Evolutionary conservation across 331 rosid genomes (phyloP).

Genomic region (Quercus lobata): DNA sequence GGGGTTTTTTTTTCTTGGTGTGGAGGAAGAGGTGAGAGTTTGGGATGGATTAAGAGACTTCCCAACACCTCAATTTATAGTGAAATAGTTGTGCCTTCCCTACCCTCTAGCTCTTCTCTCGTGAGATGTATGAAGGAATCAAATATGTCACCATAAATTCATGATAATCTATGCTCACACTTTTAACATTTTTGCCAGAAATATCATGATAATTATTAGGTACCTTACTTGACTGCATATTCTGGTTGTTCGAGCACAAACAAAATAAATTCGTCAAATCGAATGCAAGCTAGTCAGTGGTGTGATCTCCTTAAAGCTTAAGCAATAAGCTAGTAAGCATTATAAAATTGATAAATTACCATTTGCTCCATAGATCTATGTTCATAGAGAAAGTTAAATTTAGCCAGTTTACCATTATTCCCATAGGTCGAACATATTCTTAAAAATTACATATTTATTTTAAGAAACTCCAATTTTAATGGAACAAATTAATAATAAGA

Average conservation of each 20-base stretch:
- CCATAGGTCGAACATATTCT: neutral
- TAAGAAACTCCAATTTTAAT: neutral
- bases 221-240: neutral
- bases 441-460: neutral
- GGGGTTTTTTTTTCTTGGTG: too few species aligned
- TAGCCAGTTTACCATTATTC: too few species aligned
- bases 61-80: conserved; percentile 21
- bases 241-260: neutral
- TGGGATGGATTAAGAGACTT: neutral
- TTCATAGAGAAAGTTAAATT: too few species aligned
- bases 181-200: neutral
- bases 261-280: neutral
- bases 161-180: neutral
- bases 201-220: neutral
- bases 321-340: neutral
- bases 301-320: neutral
- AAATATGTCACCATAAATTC: neutral
- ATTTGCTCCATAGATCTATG: too few species aligned
- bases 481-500: neutral
- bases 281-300: neutral
- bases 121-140: neutral
- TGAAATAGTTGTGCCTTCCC: neutral
- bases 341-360: too few species aligned
- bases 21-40: neutral
- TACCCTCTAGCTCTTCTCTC: neutral